Evolutionary conservation across 805 yeast species (phyloP).

Genomic region (Osmozyma mogii): DNA sequence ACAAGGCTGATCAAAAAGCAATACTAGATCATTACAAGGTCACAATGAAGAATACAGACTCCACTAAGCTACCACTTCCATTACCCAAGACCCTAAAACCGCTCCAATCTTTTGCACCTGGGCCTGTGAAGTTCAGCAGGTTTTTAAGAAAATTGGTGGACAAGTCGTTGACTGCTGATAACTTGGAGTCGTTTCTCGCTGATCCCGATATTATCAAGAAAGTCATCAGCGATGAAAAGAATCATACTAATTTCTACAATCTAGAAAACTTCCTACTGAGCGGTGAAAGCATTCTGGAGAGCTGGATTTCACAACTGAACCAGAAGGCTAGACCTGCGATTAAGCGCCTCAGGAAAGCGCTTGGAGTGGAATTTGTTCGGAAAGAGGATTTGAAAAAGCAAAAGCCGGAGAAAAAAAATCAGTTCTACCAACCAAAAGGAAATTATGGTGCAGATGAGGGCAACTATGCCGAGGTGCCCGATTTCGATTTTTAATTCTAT

Average conservation of each 20-base stretch:
- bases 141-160: slow-evolving; percentile 6
- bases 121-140: slow-evolving; percentile 18
- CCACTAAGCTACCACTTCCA: slow-evolving; percentile 12
- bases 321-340: slow-evolving; percentile 7
- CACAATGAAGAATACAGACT: slow-evolving; percentile 10
- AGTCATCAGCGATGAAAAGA: slow-evolving; percentile 11
- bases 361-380: slow-evolving; percentile 17
- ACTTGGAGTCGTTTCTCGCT: slow-evolving; percentile 14
- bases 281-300: slow-evolving; percentile 8
- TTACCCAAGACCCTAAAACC: slow-evolving; percentile 7
- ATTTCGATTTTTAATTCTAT: slow-evolving; percentile 12
- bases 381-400: slow-evolving; percentile 14
- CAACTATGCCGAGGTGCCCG: slow-evolving; percentile 17
- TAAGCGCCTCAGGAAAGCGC: slow-evolving; percentile 15
- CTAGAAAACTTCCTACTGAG: slow-evolving; percentile 19
- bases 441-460: slow-evolving; percentile 20
- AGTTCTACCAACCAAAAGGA: slow-evolving; percentile 8
- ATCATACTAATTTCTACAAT: slow-evolving; percentile 24
- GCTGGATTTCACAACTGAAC: slow-evolving; percentile 14
- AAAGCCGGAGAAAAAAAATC: slow-evolving; percentile 2
- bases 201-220: slow-evolving; percentile 19
- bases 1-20: not conserved
- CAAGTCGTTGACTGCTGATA: slow-evolving; percentile 6
- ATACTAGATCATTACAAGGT: slow-evolving; percentile 12
- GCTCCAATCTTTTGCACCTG: slow-evolving; percentile 25